A percentile compares a stretch with the other conserved stretches of the same genome.
Conservation (phyloP, 768 basidiomycete genomes). For the Inosperma sp. region DNA sequence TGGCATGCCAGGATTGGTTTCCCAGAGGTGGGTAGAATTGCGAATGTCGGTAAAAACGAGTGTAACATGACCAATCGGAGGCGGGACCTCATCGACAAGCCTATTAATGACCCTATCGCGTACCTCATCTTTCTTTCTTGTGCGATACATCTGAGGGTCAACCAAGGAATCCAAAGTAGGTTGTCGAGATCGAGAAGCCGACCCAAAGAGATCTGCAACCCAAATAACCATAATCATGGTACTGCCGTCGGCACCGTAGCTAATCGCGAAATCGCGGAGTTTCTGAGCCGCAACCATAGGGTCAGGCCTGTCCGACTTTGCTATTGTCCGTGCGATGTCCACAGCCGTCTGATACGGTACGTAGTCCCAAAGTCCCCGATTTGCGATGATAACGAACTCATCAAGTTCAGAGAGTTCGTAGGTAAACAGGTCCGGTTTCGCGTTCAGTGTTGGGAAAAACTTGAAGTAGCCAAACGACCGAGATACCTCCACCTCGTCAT, state of each 20-base stretch:
- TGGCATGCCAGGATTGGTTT: conserved; percentile 92
- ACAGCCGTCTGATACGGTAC: conserved; percentile 95
- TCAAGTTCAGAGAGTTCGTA: conserved; percentile 76
- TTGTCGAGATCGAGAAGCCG: conserved; percentile 40
- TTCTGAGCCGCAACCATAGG: conserved; percentile 90
- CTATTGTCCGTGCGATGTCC: conserved; percentile 87
- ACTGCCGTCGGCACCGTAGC: conserved; percentile 89
- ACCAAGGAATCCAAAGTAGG: conserved; percentile 42
- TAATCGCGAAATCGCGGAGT: conserved; percentile 92
- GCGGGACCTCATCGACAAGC: conserved; percentile 71
- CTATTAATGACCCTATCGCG: conserved; percentile 58
- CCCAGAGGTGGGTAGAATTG: conserved; percentile 96
- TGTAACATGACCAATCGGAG: conserved; percentile 83
- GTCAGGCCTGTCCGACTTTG: conserved; percentile 58
- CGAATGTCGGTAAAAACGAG: conserved; percentile 98
- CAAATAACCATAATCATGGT: conserved; percentile 98
- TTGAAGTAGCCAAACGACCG: conserved; percentile 92
- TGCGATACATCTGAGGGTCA: conserved; percentile 29
- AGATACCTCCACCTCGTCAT: conserved; percentile 89
- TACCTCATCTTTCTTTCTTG: conserved; percentile 43
- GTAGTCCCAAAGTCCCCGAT: conserved; percentile 89
- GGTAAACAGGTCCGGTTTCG: conserved; percentile 71
- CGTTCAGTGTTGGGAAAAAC: conserved; percentile 84
- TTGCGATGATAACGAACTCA: conserved; percentile 95
- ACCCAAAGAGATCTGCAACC: conserved; percentile 69